A percentile compares a stretch with the other conserved stretches of the same genome.
Evolutionary conservation across 1,284 basidiomycete genomes (phyloP).

Genomic region (Austroboletus olivaceoglutinosus): DNA sequence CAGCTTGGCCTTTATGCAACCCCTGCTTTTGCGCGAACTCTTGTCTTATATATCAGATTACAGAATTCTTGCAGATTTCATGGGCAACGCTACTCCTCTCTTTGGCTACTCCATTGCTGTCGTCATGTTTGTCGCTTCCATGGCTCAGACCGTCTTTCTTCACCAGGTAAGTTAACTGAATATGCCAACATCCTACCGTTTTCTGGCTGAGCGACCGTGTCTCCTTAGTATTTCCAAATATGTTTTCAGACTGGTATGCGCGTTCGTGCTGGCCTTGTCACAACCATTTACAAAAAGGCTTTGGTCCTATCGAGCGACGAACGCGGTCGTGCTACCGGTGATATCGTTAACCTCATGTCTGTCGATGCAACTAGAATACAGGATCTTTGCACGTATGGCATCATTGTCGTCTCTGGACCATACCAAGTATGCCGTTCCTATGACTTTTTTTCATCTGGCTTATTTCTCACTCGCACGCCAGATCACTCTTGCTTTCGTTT

Average conservation of each 20-base stretch:
- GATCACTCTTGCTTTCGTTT: conserved; percentile 87
- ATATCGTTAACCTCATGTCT: conserved; percentile 93
- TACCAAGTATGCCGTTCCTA: conserved; percentile 48
- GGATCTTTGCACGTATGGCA: conserved; percentile 81
- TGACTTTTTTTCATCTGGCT: neutral
- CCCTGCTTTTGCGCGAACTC: conserved; percentile 81
- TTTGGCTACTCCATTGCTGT: conserved; percentile 76
- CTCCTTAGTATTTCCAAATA: conserved; percentile 71
- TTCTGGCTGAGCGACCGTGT: neutral
- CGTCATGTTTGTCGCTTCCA: conserved; percentile 77
- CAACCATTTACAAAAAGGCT: conserved; percentile 84
- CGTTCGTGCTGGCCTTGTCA: conserved; percentile 84
- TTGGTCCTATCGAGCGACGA: conserved; percentile 85
- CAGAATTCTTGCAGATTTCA: conserved; percentile 43
- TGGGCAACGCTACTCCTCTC: conserved; percentile 35
- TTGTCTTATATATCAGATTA: conserved; percentile 82
- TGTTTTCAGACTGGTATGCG: conserved; percentile 89
- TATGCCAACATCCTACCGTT: neutral
- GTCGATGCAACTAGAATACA: conserved; percentile 85
- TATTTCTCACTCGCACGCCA: conserved; percentile 28
- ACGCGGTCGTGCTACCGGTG: conserved; percentile 75
- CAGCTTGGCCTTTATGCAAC: conserved; percentile 80
- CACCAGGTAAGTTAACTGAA: conserved; percentile 66
- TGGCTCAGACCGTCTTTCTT: conserved; percentile 78
- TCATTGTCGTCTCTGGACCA: conserved; percentile 69